These are phyloP conservation scores for Ochromonas danica DNA, from an alignment of 108 stramenopile genomes.

Conservation along the genomic window DNA sequence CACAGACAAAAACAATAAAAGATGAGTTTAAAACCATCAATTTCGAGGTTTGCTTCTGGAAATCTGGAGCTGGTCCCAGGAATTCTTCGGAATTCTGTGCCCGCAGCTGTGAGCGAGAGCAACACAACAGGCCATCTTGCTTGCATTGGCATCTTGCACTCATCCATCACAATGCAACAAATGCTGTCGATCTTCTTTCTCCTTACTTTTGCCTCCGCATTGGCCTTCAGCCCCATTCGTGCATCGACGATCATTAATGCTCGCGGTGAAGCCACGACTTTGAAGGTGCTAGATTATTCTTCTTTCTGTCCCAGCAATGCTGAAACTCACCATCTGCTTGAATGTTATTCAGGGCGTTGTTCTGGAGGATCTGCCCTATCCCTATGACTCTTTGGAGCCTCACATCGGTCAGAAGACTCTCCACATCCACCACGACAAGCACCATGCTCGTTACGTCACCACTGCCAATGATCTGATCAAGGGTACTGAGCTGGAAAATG, in stretches of 20 bases:
- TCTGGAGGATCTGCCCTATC: slow-evolving; percentile 22
- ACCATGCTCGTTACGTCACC: slow-evolving; percentile 47
- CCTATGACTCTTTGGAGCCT: slow-evolving; percentile 35
- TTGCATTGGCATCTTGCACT: too few species aligned
- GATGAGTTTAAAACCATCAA: too few species aligned
- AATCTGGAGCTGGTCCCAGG: too few species aligned
- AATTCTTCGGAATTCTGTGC: too few species aligned
- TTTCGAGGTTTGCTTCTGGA: too few species aligned
- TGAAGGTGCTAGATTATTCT: slow-evolving; percentile 16
- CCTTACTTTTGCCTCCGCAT: not conserved
- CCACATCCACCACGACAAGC: slow-evolving; percentile 32
- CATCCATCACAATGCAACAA: too few species aligned
- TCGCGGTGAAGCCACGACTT: slow-evolving; percentile 13
- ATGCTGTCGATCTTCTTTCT: not conserved
- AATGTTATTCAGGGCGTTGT: not conserved
- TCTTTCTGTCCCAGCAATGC: slow-evolving; percentile 9
- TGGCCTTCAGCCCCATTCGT: slow-evolving; percentile 13
- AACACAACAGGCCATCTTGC: too few species aligned
- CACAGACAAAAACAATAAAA: too few species aligned
- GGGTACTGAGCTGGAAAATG: slow-evolving; percentile 45
- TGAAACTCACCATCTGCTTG: slow-evolving; percentile 25
- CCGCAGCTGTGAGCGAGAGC: too few species aligned
- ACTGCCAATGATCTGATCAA: slow-evolving; percentile 49
- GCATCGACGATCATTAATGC: slow-evolving; percentile 15
- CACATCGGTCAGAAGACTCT: slow-evolving; percentile 31